Evolutionary conservation across 2,329 filamentous ascomycete genomes (phyloP).

Genomic region (Colletotrichum caudatum): DNA sequence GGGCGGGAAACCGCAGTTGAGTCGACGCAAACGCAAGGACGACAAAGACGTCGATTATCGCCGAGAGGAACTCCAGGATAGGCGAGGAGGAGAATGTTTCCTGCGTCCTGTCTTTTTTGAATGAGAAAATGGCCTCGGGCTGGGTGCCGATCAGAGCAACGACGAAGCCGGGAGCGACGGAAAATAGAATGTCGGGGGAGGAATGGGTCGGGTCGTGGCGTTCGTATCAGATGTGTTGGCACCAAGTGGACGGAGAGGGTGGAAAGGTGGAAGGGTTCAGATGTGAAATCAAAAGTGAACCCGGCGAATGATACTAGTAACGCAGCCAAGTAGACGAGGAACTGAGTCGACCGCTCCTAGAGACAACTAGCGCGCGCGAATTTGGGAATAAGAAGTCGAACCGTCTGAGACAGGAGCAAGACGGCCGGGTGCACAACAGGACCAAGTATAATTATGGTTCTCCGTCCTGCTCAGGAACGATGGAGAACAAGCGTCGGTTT

Average conservation of each 20-base stretch:
- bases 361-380: constrained; percentile 37
- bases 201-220: constrained; percentile 24
- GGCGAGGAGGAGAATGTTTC: background rate
- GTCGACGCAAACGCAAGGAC: constrained; percentile 31
- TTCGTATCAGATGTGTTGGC: constrained; percentile 34
- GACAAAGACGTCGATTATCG: constrained; percentile 18
- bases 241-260: constrained; percentile 19
- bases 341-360: constrained; percentile 33
- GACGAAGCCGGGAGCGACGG: constrained; percentile 9
- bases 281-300: constrained; percentile 33
- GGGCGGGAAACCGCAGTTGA: constrained; percentile 20
- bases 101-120: constrained; percentile 5
- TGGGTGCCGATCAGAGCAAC: constrained; percentile 14
- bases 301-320: constrained; percentile 27
- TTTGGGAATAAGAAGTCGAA: constrained; percentile 31
- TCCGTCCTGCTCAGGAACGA: background rate
- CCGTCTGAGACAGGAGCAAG: constrained; percentile 34
- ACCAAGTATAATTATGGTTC: constrained; percentile 33
- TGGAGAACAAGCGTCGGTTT: constrained; percentile 2
- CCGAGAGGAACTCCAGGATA: background rate
- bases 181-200: constrained; percentile 9
- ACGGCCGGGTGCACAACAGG: constrained; percentile 28
- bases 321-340: constrained; percentile 32
- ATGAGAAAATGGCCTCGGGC: background rate
- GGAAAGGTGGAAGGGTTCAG: constrained; percentile 23